phyloP scores from a whole-genome alignment of 2,329 filamentous ascomycete genomes.

The Aurifilum marmelostoma region DNA sequence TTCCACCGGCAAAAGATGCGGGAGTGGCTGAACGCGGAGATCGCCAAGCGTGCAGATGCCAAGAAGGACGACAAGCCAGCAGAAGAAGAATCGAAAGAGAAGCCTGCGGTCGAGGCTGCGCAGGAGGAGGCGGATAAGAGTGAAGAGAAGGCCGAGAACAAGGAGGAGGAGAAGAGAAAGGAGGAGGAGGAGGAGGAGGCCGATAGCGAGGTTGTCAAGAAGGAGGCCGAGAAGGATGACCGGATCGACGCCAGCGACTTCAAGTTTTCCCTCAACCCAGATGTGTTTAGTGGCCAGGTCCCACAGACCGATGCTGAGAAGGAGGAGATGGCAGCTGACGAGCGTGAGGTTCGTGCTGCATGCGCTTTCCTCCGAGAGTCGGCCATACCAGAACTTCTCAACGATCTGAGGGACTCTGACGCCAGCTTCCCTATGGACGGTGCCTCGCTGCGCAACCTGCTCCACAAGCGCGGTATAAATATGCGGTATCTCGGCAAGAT shows the following conservation, averaged over 20 bases:
- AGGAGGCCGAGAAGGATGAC: constrained; percentile 56
- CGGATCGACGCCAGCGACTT: constrained; percentile 87
- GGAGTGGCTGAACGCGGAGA: constrained; percentile 81
- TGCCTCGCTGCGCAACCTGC: constrained; percentile 80
- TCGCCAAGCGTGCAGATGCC: constrained; percentile 63
- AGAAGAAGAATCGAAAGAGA: constrained; percentile 34
- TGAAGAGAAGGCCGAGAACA: constrained; percentile 35
- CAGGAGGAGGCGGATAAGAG: constrained; percentile 35
- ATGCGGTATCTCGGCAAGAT: constrained; percentile 91
- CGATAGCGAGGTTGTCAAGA: constrained; percentile 38
- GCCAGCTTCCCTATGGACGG: constrained; percentile 99
- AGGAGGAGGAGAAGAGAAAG: constrained; percentile 40
- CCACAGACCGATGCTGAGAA: constrained; percentile 92
- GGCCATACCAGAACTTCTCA: constrained; percentile 81
- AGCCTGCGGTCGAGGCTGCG: constrained; percentile 14
- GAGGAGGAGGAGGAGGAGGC: constrained; percentile 42
- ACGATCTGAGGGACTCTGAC: constrained; percentile 87
- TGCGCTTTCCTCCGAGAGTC: constrained; percentile 77
- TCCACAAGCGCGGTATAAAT: constrained; percentile 98
- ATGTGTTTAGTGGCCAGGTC: constrained; percentile 90
- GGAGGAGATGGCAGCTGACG: constrained; percentile 78
- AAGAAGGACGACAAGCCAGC: constrained; percentile 39
- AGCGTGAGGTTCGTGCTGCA: constrained; percentile 83
- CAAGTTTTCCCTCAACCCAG: constrained; percentile 86
- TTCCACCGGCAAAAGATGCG: constrained; percentile 85